Base-by-base conservation (phyloP, 768 basidiomycete species). In the Boletus subcaerulescens region DNA sequence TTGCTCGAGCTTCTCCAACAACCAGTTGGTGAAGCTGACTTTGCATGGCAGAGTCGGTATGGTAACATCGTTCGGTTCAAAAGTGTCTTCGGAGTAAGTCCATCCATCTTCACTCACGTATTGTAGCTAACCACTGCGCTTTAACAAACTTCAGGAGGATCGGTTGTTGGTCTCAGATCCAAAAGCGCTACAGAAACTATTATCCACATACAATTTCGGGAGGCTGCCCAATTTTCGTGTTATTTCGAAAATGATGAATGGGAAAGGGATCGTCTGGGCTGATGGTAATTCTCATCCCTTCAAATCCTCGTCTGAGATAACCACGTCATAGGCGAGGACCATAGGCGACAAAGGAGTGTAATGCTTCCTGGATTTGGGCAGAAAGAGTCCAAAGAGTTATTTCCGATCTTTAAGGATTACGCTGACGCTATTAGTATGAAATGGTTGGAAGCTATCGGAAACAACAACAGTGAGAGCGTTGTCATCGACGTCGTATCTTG, bases 341-440 rank as follows among this genome's bases (percentile, higher is more conserved):
- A 84, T 55, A 78, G 69, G 56, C 73, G 82, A 48, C 82, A 84
- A 45, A 69, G 78, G 54, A 79, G 71, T 56, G 72, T 82, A 15
- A 76, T 83, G 76, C 68, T 80, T 46, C 81, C 81, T 0, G 82
- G 78, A 6, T 83, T 84, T 55, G 79, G 81, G 53, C 73, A 62
- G 5, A 73, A 74, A 2, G 79, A 82, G 53, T 74, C 74, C n/a
- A 79, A 74, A 48, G 73, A 76, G 2, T 80, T 79, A 55, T 68
- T 83, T 3, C 72, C 76, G 12, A 73, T 83, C 42, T 83, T 83
- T 68, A 71, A 67, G 45, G 68, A 72, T 50, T 74, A 55, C 17
- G 63, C 67, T 0, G 60, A 67, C 33, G 49, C 51, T 33, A 51
- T 67, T n/a, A 45, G 56, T 18, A 15, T 33, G 3, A 57, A 52